These are phyloP conservation scores for Aspergillus candidus DNA, from an alignment of 2,329 filamentous ascomycete genomes.

Conservation along the genomic window DNA sequence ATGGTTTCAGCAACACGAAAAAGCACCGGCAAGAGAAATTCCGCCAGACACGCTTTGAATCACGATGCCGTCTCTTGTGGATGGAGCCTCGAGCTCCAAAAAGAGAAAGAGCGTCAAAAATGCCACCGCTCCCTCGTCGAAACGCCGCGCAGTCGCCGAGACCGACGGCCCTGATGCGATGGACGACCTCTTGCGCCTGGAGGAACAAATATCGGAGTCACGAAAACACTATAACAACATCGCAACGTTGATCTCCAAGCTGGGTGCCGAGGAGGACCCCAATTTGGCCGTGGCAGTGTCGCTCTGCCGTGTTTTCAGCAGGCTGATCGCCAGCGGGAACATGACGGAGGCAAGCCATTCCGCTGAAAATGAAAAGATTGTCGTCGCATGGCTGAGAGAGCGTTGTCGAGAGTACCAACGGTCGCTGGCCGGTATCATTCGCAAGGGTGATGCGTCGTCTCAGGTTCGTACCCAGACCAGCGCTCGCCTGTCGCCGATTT, in stretches of 20 bases:
- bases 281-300: constrained; percentile 68
- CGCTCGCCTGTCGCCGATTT: not conserved
- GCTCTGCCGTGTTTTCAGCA: constrained; percentile 78
- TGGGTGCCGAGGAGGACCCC: constrained; percentile 50
- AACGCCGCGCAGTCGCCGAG: constrained; percentile 42
- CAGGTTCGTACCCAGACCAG: constrained; percentile 27
- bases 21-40: constrained; percentile 2
- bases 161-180: constrained; percentile 50
- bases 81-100: constrained; percentile 26
- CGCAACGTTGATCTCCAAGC: constrained; percentile 59
- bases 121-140: constrained; percentile 34
- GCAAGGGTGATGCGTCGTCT: constrained; percentile 53
- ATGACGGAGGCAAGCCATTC: constrained; percentile 60
- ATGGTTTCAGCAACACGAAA: constrained; percentile 3
- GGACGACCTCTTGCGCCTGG: constrained; percentile 65
- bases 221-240: constrained; percentile 92
- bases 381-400: constrained; percentile 73
- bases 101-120: constrained; percentile 37
- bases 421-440: constrained; percentile 56
- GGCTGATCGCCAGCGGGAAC: constrained; percentile 67
- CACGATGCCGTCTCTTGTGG: constrained; percentile 25
- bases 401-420: constrained; percentile 65
- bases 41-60: constrained; percentile 1
- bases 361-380: constrained; percentile 66
- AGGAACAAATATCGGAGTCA: constrained; percentile 76